A percentile compares a stretch with the other conserved stretches of the same genome.
Evolutionary conservation across 441 rosid species (phyloP).

Genomic region (Raphanus hybrid): DNA sequence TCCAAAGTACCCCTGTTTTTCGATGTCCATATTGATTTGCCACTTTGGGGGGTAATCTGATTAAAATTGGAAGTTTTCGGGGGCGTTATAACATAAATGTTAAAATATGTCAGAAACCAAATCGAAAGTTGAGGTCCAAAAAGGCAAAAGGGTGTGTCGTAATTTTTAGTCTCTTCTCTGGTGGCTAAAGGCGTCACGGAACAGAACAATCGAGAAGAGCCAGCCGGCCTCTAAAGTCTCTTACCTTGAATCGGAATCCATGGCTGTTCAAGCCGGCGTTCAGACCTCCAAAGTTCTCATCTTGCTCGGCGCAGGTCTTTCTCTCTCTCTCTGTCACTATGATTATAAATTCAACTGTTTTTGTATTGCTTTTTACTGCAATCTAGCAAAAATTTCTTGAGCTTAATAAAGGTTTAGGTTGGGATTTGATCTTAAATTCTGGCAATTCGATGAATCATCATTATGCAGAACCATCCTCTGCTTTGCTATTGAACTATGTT

Average conservation of each 20-base stretch:
- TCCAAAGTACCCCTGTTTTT: constrained; percentile 24
- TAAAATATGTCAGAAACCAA: not conserved
- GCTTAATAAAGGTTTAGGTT: not conserved
- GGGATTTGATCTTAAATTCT: not conserved
- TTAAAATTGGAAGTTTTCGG: constrained; percentile 3
- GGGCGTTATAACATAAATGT: constrained; percentile 12
- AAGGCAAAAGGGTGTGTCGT: constrained; percentile 29
- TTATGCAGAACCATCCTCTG: too few relatives aligned
- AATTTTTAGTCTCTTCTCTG: constrained; percentile 19
- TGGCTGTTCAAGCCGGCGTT: constrained; percentile 91
- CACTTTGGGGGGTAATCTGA: constrained; percentile 5
- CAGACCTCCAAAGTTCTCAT: constrained; percentile 81
- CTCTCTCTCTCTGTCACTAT: constrained; percentile 24
- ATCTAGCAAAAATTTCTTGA: constrained; percentile 3
- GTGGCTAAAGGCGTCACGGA: constrained; percentile 36
- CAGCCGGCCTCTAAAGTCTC: constrained; percentile 22
- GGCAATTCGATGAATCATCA: constrained; percentile 6
- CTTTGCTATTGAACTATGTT: too few relatives aligned
- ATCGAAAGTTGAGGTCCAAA: constrained; percentile 29
- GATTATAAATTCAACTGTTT: constrained; percentile 7
- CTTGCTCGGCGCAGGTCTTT: constrained; percentile 83
- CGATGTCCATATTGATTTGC: not conserved
- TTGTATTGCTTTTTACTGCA: constrained; percentile 26
- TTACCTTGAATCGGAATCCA: constrained; percentile 32
- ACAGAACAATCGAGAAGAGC: constrained; percentile 34